A percentile compares a stretch with the other conserved stretches of the same genome.
These are phyloP conservation scores for Hippophae gyantsensis DNA, from an alignment of 306 rosid species.

Conservation along the genomic window DNA sequence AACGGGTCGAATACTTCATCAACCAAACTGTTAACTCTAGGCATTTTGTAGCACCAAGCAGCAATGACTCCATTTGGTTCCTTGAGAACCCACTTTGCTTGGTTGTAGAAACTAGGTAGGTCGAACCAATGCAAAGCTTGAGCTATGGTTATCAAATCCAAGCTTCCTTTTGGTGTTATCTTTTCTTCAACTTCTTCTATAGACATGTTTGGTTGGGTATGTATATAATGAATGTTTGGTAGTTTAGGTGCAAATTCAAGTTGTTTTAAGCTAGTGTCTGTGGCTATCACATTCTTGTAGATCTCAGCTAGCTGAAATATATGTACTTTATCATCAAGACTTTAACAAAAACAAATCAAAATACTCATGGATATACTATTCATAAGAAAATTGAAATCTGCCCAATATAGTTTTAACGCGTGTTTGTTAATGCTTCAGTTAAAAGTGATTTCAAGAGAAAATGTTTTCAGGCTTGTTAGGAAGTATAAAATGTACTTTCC, in stretches of 20 bases:
- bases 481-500: no score
- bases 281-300: conserved; percentile 55
- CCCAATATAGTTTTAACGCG: no score
- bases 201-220: conserved; percentile 46
- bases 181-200: conserved; percentile 35
- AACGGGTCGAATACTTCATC: conserved; percentile 31
- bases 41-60: conserved; percentile 60
- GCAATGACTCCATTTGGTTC: conserved; percentile 70
- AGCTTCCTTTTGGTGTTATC: conserved; percentile 32
- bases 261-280: conserved; percentile 59
- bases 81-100: conserved; percentile 46
- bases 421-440: no score
- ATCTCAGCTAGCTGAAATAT: conserved; percentile 40
- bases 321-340: no score
- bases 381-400: no score
- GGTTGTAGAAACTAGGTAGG: conserved; percentile 46
- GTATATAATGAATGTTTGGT: conserved; percentile 46
- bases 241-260: conserved; percentile 43
- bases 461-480: no score
- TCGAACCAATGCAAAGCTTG: conserved; percentile 83
- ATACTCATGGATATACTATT: no score
- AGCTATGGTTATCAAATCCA: conserved; percentile 67
- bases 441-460: no score
- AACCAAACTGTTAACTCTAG: conserved; percentile 28
- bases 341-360: no score